Base-by-base conservation (phyloP, 306 rosid species). In the Corylus avellana region DNA sequence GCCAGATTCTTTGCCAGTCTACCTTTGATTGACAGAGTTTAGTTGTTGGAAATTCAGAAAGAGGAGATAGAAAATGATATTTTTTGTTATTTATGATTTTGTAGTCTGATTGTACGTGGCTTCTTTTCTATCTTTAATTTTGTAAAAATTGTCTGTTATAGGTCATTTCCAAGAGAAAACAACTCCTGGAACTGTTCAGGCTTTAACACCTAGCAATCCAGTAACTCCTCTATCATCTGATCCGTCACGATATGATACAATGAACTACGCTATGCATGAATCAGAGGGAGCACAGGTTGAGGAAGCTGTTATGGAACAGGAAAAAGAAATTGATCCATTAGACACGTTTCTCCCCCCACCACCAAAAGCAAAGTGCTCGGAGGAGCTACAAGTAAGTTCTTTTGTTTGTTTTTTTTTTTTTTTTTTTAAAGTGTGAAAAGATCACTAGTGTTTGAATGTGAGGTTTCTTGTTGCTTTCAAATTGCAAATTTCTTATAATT, bases 291-390 rank as follows among this genome's bases (percentile, higher is more conserved):
- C 79, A 74, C 86, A 86, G 64, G 70, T 79, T 70, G 86, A 79
- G 64, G 89, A 82, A 73, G 80, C 83, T 55, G 84, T 72, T 77
- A 85, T 76, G 20, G 93, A 87, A 82, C 91, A 88, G 49, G 79
- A 84, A 59, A 90, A 82, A 32, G 81, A 72, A 57, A 79, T 47
- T 46, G 88, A 88, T 73, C 90, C 90, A 1, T 85, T 95, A 80
- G 90, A 89, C 80, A 87, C 68, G 53, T 96, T 96, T 86, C 93
- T 93, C 73, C 98, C 94, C 73, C 89, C 96, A 27, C 96, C 94
- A 16, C 86, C 89, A 54, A 89, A 91, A 78, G 87, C 7, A 18
- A 88, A 90, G 88, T 93, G 99, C 87, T 90, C 92, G 0, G 97
- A 89, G 78, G 97, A 95, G 69, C 81, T 91, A 67, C 99, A 95